phyloP scores from a whole-genome alignment of 345 rosid species.

The Acer campestre region DNA sequence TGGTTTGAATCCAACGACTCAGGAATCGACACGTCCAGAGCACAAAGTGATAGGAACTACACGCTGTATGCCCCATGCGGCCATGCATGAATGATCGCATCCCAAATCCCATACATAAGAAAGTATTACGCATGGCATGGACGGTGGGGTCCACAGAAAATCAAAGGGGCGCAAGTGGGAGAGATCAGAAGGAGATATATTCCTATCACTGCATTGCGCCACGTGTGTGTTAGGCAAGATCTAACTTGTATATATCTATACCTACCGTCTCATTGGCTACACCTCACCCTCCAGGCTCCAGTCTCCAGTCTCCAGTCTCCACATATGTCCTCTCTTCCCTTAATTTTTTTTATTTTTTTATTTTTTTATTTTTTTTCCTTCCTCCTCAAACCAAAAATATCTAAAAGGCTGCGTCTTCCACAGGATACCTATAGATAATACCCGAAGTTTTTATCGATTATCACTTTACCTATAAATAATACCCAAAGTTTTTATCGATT shows the following conservation, averaged over 20 bases:
- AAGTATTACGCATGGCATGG: background rate
- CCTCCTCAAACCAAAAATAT: slow-evolving; percentile 29
- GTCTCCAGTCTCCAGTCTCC: too few relatives aligned
- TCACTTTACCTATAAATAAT: too few relatives aligned
- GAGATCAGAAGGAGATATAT: slow-evolving; percentile 32
- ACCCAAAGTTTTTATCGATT: too few relatives aligned
- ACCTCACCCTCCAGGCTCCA: background rate
- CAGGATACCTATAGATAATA: background rate
- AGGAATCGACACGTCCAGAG: background rate
- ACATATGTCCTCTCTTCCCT: too few relatives aligned
- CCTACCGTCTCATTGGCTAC: slow-evolving; percentile 32
- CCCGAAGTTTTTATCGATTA: too few relatives aligned
- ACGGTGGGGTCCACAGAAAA: background rate
- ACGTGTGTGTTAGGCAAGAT: slow-evolving; percentile 20
- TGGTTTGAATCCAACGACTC: too few relatives aligned
- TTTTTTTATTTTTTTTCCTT: background rate
- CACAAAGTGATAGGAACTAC: background rate
- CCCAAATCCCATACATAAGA: background rate
- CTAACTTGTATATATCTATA: slow-evolving; percentile 22
- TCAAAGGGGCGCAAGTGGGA: slow-evolving; percentile 1
- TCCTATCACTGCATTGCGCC: slow-evolving; percentile 31
- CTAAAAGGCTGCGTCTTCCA: slow-evolving; percentile 6
- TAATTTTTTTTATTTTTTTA: background rate
- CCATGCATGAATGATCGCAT: too few relatives aligned
- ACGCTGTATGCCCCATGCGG: background rate